Evolutionary conservation across 1,139 yeast genomes (phyloP).

Genomic region (Saccharomycopsis hybrid): DNA sequence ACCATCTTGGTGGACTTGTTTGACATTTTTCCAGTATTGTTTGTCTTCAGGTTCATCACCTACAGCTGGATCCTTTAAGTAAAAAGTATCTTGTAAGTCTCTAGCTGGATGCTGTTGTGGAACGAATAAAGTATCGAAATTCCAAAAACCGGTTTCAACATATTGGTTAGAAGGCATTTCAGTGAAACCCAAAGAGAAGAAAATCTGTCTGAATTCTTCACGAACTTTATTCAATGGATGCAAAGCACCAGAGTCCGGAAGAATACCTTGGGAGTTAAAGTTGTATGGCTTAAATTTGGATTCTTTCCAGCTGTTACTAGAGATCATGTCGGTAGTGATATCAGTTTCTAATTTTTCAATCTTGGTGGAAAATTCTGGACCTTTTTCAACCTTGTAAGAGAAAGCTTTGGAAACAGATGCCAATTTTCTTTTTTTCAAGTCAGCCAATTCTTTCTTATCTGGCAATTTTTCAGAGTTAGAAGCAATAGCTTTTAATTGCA

Average conservation of each 20-base stretch:
- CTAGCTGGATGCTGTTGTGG: slow-evolving; percentile 99
- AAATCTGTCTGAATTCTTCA: slow-evolving; percentile 95
- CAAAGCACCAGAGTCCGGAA: slow-evolving; percentile 83
- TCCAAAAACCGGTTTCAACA: slow-evolving; percentile 98
- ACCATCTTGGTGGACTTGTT: slow-evolving; percentile 82
- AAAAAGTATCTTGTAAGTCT: slow-evolving; percentile 96
- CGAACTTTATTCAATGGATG: slow-evolving; percentile 96
- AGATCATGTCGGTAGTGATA: slow-evolving; percentile 86
- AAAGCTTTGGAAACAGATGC: slow-evolving; percentile 64
- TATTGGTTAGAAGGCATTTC: slow-evolving; percentile 99
- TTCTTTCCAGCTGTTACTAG: slow-evolving; percentile 72
- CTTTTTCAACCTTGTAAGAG: slow-evolving; percentile 73
- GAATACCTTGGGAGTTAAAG: slow-evolving; percentile 89
- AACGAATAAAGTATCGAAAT: slow-evolving; percentile 89
- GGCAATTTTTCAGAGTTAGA: slow-evolving; percentile 47
- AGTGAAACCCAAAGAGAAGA: slow-evolving; percentile 95
- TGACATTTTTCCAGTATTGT: slow-evolving; percentile 69
- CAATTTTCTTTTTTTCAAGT: slow-evolving; percentile 91
- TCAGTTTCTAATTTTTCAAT: slow-evolving; percentile 89
- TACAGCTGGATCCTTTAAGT: slow-evolving; percentile 80
- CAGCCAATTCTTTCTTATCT: slow-evolving; percentile 65
- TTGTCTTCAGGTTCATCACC: slow-evolving; percentile 81
- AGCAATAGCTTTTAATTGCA: slow-evolving; percentile 51
- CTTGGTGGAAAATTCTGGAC: slow-evolving; percentile 74
- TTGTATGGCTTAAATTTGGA: slow-evolving; percentile 91